Evolutionary conservation across 805 yeast genomes (phyloP), one percentile per base, ranked within the genome.

Genomic region (Kodamaea hsintzibuensis): DNA sequence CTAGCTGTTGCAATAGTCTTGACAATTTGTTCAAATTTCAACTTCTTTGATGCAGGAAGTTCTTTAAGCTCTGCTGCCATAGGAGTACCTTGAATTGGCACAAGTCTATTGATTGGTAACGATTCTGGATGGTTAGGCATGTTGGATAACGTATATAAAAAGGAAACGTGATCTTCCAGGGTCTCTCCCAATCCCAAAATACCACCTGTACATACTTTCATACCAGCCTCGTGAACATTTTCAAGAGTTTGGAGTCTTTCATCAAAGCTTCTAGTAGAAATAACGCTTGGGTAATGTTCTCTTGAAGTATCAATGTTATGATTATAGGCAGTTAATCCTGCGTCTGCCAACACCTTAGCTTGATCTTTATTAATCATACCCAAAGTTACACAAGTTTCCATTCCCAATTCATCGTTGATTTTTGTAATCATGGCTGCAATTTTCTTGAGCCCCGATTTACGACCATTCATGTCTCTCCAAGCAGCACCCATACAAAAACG

Each of bases 401-500:
- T 73, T 0, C 85, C 84, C 66, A 88, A 67, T 19, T 81, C 84
- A 37, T 65, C 62, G 61, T 86, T 83, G 49, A 88, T 85, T 53
- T 35, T 50, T 30, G 37, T 42, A 22, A 50, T 73, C 92, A 88
- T 88, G 49, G 82, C 80, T 22, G 82, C 72, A 53, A 88, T 86
- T 56, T 74, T 81, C 55, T 78, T 81, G 57, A 88, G 64, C 0
- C 87, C 90, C 14, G 83, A 79, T 27, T 50, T 50, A 25, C 52
- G 48, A 18, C 52, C 52, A 4, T 66, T 73, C 95, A 88, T 88
- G 57, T 87, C 93, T 66, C 95, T 79, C 95, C 93, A 89, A 1
- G 95, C 95, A 9, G 93, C 90, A 47, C 95, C 95, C 84, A 88
- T 81, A 65, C 95, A 88, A 64, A 88, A 88, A 58, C 95, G 75